These are phyloP conservation scores for Aspergillus sclerotialis DNA, from an alignment of 2,329 filamentous ascomycete genomes.

Conservation along the genomic window DNA sequence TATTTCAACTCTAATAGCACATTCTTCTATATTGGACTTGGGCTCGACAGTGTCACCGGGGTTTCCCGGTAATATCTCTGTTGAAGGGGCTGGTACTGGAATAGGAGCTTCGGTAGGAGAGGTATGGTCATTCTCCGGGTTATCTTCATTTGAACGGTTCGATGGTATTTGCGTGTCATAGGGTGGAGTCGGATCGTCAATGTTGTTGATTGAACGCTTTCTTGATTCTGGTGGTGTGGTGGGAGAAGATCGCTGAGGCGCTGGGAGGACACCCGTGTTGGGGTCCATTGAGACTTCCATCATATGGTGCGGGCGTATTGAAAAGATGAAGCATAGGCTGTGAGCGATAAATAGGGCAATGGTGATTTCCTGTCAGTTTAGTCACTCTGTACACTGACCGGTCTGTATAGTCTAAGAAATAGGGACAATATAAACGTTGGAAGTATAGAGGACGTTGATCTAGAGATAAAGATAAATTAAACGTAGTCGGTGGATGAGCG, in stretches of 20 bases:
- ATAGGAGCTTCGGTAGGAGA: background rate
- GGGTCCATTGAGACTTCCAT: conserved; percentile 16
- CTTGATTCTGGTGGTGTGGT: conserved; percentile 12
- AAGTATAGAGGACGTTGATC: no score
- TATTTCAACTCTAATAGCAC: no score
- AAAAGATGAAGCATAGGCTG: no score
- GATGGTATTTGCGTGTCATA: conserved; percentile 4
- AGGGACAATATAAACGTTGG: background rate
- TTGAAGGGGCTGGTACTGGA: no score
- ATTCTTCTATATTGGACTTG: no score
- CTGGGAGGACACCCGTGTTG: conserved; percentile 14
- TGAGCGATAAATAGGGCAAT: background rate
- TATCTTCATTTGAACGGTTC: conserved; percentile 7
- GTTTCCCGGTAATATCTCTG: no score
- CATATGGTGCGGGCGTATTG: background rate
- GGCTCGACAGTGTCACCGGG: no score
- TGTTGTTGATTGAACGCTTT: conserved; percentile 25
- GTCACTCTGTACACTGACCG: background rate
- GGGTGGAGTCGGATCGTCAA: conserved; percentile 9
- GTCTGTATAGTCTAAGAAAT: background rate
- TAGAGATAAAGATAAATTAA: no score
- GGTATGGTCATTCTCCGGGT: conserved; percentile 15
- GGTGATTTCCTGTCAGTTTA: background rate
- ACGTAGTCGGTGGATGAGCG: no score
- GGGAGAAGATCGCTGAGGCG: conserved; percentile 10